A percentile compares a stretch with the other conserved stretches of the same genome.
Conservation (phyloP, 2,329 filamentous ascomycete genomes). For the Reticulascus tulasneorum region DNA sequence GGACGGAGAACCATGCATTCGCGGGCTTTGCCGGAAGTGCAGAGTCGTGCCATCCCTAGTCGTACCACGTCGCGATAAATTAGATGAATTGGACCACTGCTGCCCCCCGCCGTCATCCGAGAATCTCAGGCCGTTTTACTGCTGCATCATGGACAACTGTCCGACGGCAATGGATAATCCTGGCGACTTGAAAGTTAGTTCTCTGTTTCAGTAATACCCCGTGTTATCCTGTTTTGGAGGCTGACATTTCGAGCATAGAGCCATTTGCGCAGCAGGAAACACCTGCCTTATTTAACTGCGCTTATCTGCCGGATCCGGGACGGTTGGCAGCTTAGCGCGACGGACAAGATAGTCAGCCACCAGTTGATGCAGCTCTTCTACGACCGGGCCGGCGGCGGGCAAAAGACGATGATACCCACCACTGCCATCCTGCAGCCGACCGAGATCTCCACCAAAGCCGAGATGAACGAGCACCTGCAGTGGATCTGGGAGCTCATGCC, state of each 20-base stretch:
- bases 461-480: conserved; percentile 11
- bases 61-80: no score
- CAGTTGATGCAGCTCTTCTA: conserved; percentile 15
- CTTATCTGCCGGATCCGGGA: conserved; percentile 7
- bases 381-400: conserved; percentile 10
- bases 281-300: conserved; percentile 7
- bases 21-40: conserved; percentile 10
- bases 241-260: conserved; percentile 8
- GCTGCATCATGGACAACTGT: conserved; percentile 13
- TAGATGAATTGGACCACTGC: conserved; percentile 8
- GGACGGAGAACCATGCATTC: conserved; percentile 10
- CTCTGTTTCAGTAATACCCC: neutral
- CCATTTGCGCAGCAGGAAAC: conserved; percentile 11
- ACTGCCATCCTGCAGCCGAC: conserved; percentile 7
- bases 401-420: conserved; percentile 10
- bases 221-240: neutral
- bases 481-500: conserved; percentile 11
- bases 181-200: conserved; percentile 12
- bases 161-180: conserved; percentile 9
- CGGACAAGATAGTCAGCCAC: conserved; percentile 9
- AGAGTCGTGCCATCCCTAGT: conserved; percentile 9
- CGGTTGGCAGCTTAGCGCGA: conserved; percentile 7
- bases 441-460: conserved; percentile 9
- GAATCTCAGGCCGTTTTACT: conserved; percentile 12
- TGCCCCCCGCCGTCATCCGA: conserved; percentile 10